These are phyloP conservation scores for Jimgerdemannia flammicorona DNA, from an alignment of 192 early-diverging fungal genomes.

Conservation along the genomic window DNA sequence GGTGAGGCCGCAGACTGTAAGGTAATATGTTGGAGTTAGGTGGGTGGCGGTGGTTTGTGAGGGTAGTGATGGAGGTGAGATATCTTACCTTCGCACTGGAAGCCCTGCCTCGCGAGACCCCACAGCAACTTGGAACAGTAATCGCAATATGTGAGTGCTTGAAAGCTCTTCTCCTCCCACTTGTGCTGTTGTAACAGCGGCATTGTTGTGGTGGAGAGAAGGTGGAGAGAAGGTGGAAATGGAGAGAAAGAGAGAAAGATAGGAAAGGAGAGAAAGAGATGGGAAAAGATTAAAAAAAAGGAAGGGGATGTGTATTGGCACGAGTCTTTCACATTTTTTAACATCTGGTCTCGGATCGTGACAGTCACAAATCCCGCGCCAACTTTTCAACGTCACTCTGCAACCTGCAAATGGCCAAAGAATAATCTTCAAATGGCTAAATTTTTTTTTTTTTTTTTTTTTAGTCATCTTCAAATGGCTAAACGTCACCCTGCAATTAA, in stretches of 20 bases:
- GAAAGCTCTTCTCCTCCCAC: constrained; percentile 39
- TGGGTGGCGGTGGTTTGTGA: no score
- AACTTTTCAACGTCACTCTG: background rate
- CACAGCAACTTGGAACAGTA: constrained; percentile 66
- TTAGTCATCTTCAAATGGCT: no score
- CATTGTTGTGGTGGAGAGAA: background rate
- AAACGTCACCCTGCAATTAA: no score
- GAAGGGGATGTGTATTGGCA: background rate
- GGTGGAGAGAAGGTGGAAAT: background rate
- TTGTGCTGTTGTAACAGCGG: background rate
- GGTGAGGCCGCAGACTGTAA: constrained; percentile 39
- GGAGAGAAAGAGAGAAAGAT: background rate
- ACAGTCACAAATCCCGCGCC: background rate
- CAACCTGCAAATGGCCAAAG: background rate
- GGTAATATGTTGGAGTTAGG: no score
- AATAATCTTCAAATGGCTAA: no score
- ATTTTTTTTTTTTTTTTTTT: no score
- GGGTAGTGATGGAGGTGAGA: no score
- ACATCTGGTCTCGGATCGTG: background rate
- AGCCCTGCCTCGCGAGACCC: constrained; percentile 67
- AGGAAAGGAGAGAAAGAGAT: background rate
- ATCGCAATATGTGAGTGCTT: constrained; percentile 63
- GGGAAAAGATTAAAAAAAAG: background rate
- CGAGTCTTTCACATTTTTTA: background rate
- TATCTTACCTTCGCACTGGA: constrained; percentile 49